Percentiles rank a stretch among this genome's conserved stretches.
Evolutionary conservation across 1,139 yeast genomes (phyloP).

Genomic region (Pichia sp.): DNA sequence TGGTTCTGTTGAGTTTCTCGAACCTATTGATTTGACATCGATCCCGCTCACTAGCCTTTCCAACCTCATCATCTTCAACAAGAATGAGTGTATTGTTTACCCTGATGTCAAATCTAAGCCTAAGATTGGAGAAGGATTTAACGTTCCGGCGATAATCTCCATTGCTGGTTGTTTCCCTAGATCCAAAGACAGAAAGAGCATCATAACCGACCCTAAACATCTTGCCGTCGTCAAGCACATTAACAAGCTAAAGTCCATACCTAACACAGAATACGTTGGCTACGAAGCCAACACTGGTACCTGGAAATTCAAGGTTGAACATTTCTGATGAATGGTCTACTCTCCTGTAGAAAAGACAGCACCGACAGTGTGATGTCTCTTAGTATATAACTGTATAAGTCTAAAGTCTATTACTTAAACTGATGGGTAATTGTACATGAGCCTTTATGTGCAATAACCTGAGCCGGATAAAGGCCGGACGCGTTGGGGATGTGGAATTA

Average conservation of each 20-base stretch:
- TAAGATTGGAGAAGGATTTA: slow-evolving; percentile 71
- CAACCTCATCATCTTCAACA: slow-evolving; percentile 59
- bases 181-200: slow-evolving; percentile 63
- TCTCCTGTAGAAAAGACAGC: no score
- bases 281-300: slow-evolving; percentile 78
- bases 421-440: no score
- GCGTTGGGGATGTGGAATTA: no score
- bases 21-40: slow-evolving; percentile 77
- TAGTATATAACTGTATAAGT: no score
- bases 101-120: slow-evolving; percentile 66
- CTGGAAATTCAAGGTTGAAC: slow-evolving; percentile 63
- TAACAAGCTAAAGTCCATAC: slow-evolving; percentile 53
- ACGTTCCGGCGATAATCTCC: slow-evolving; percentile 66
- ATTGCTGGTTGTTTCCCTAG: slow-evolving; percentile 75
- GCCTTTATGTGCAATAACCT: no score
- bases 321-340: slow-evolving; percentile 18
- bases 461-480: no score
- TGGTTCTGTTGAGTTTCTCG: slow-evolving; percentile 69
- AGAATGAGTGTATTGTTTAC: slow-evolving; percentile 61
- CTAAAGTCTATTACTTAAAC: no score
- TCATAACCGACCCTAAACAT: slow-evolving; percentile 73
- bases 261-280: slow-evolving; percentile 57
- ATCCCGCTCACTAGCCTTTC: slow-evolving; percentile 56
- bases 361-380: no score
- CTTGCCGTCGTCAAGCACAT: slow-evolving; percentile 66